Evolutionary conservation across 352 stramenopile genomes (phyloP).

Genomic region (Globisporangium iwayamae): DNA sequence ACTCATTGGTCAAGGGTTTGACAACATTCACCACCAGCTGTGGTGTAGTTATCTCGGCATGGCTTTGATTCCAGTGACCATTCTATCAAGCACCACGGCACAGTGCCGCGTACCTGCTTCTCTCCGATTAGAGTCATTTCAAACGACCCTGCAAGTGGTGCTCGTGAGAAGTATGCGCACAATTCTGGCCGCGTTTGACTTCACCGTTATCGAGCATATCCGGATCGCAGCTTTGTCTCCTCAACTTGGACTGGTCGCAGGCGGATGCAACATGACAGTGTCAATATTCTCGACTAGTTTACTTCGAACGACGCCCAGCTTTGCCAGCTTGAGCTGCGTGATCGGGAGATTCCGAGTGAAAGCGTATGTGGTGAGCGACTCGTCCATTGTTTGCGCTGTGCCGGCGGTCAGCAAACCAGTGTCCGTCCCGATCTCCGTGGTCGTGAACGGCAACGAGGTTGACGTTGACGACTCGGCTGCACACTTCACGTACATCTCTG

Average conservation of each 20-base stretch:
- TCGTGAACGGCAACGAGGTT: constrained; percentile 3
- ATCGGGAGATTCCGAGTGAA: constrained; percentile 25
- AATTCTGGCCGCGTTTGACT: constrained; percentile 5
- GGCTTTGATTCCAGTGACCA: constrained; percentile 7
- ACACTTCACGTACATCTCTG: constrained; percentile 18
- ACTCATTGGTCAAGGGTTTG: constrained; percentile 19
- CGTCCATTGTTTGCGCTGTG: constrained; percentile 23
- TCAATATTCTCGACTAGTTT: not conserved
- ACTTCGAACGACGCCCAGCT: not conserved
- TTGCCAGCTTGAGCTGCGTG: constrained; percentile 24
- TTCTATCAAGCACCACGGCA: constrained; percentile 8
- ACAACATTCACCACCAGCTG: constrained; percentile 3
- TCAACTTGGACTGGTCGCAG: constrained; percentile 11
- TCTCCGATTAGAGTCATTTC: constrained; percentile 5
- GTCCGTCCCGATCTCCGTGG: constrained; percentile 24
- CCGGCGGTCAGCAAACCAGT: constrained; percentile 21
- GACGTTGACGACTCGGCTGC: not conserved
- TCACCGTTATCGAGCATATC: constrained; percentile 9
- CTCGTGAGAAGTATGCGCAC: not conserved
- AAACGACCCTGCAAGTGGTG: constrained; percentile 6
- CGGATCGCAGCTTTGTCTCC: constrained; percentile 8
- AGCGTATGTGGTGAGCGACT: constrained; percentile 18
- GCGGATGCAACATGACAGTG: constrained; percentile 8
- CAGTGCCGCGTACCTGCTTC: constrained; percentile 14
- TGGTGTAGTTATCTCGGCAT: constrained; percentile 13